phyloP scores from a whole-genome alignment of 768 basidiomycete genomes.

The Mycena rosella region DNA sequence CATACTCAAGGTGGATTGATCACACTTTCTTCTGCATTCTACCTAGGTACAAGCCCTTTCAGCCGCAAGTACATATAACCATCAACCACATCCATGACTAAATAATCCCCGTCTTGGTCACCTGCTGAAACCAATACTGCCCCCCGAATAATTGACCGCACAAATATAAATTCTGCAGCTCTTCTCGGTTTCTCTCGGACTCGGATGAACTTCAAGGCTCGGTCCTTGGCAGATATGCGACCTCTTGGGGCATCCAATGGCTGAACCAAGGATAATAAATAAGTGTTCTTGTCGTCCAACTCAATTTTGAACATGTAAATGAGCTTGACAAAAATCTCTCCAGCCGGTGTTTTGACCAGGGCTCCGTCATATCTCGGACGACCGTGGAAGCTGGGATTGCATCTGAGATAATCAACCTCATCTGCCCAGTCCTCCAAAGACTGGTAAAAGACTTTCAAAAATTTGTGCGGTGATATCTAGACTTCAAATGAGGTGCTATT shows the following conservation, averaged over 20 bases:
- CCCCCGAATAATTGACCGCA: slow-evolving; percentile 38
- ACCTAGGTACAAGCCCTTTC: neutral
- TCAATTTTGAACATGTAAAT: slow-evolving; percentile 37
- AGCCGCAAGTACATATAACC: slow-evolving; percentile 35
- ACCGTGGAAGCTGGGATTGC: too few species aligned
- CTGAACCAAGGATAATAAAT: slow-evolving; percentile 37
- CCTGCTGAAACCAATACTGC: slow-evolving; percentile 19
- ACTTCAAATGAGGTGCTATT: too few species aligned
- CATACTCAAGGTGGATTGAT: too few species aligned
- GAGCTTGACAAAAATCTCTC: slow-evolving; percentile 37
- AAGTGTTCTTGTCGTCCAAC: slow-evolving; percentile 11
- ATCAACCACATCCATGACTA: slow-evolving; percentile 39
- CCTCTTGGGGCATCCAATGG: slow-evolving; percentile 31
- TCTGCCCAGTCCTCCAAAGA: too few species aligned
- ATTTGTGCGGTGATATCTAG: too few species aligned
- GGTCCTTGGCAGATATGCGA: neutral
- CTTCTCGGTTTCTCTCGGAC: slow-evolving; percentile 5
- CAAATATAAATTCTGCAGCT: slow-evolving; percentile 32
- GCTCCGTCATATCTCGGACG: too few species aligned
- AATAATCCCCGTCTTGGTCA: slow-evolving; percentile 27
- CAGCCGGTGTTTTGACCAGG: too few species aligned
- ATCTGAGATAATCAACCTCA: too few species aligned
- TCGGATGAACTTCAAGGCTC: neutral
- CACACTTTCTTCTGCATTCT: neutral
- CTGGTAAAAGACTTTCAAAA: too few species aligned